Conservation (phyloP, 1,284 basidiomycete genomes). For the Wolfiporia cocos region DNA sequence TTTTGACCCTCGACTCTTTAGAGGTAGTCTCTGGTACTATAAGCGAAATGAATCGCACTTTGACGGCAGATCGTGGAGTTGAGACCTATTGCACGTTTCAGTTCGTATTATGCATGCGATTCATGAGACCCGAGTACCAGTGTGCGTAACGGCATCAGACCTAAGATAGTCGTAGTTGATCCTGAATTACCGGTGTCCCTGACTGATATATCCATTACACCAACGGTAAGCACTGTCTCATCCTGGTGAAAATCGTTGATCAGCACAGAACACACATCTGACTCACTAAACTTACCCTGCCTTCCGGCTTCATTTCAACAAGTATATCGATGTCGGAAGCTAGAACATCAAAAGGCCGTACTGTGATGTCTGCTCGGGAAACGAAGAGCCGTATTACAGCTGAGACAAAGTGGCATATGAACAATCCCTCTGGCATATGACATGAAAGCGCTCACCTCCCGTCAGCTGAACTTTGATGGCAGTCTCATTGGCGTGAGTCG, state of each 20-base stretch:
- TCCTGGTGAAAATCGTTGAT: constrained; percentile 37
- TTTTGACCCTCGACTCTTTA: constrained; percentile 76
- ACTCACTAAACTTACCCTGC: constrained; percentile 42
- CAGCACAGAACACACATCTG: not conserved
- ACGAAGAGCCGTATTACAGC: constrained; percentile 39
- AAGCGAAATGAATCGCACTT: constrained; percentile 64
- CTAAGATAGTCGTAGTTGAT: constrained; percentile 36
- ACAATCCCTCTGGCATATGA: constrained; percentile 2
- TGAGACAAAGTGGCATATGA: constrained; percentile 18
- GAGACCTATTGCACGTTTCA: constrained; percentile 30
- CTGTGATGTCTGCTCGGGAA: constrained; percentile 25
- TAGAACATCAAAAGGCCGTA: constrained; percentile 50
- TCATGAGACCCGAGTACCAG: constrained; percentile 37
- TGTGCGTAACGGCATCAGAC: constrained; percentile 43
- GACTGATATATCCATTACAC: constrained; percentile 57
- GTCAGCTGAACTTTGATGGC: constrained; percentile 48
- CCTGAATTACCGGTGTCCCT: constrained; percentile 36
- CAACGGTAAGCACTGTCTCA: constrained; percentile 61
- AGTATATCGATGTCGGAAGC: constrained; percentile 62
- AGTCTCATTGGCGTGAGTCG: constrained; percentile 31
- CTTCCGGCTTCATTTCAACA: constrained; percentile 63
- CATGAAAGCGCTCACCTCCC: constrained; percentile 40
- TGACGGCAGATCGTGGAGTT: constrained; percentile 47
- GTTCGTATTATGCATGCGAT: not conserved
- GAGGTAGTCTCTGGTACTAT: constrained; percentile 57